phyloP scores from a whole-genome alignment of 495 filamentous ascomycete species.

The Penicillium crystallinum region DNA sequence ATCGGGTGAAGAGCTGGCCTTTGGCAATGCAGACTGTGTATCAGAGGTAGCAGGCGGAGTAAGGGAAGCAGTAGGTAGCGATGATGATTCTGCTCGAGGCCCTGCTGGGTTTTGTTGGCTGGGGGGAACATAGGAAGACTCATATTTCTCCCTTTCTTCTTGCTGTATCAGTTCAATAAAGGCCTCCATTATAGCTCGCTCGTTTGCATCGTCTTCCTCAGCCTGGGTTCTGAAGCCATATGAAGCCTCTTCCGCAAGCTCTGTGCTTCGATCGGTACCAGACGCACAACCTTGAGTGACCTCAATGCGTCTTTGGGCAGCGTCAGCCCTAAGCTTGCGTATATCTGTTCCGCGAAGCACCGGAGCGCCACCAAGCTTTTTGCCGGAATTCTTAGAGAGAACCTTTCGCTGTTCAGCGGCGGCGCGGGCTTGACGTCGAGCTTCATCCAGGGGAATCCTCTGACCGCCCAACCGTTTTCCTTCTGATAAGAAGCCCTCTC shows the following conservation, averaged over 20 bases:
- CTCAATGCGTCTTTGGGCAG: slow-evolving; percentile 62
- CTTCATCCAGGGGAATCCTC: slow-evolving; percentile 66
- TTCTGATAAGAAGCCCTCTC: slow-evolving; percentile 78
- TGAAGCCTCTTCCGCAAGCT: slow-evolving; percentile 65
- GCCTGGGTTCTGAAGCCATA: slow-evolving; percentile 77
- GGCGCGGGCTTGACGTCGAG: slow-evolving; percentile 65
- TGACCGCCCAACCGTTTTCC: slow-evolving; percentile 69
- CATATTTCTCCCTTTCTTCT: slow-evolving; percentile 72
- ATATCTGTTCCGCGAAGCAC: slow-evolving; percentile 63
- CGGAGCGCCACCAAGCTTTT: slow-evolving; percentile 65
- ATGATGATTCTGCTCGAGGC: slow-evolving; percentile 29
- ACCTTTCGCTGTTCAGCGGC: slow-evolving; percentile 68
- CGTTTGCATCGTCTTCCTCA: slow-evolving; percentile 86
- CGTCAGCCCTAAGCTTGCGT: slow-evolving; percentile 66
- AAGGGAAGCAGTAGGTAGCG: slow-evolving; percentile 15
- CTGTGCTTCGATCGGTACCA: slow-evolving; percentile 48
- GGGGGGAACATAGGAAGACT: slow-evolving; percentile 58
- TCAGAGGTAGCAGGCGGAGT: slow-evolving; percentile 5
- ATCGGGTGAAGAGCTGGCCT: background rate
- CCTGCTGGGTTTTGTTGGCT: slow-evolving; percentile 58
- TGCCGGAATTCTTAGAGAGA: slow-evolving; percentile 59
- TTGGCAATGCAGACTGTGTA: background rate
- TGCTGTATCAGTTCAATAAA: slow-evolving; percentile 82
- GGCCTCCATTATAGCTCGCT: slow-evolving; percentile 81
- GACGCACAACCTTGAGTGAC: slow-evolving; percentile 72